Evolutionary conservation across 2,329 filamentous ascomycete genomes (phyloP).

Genomic region (Akanthomyces uredinophilus): DNA sequence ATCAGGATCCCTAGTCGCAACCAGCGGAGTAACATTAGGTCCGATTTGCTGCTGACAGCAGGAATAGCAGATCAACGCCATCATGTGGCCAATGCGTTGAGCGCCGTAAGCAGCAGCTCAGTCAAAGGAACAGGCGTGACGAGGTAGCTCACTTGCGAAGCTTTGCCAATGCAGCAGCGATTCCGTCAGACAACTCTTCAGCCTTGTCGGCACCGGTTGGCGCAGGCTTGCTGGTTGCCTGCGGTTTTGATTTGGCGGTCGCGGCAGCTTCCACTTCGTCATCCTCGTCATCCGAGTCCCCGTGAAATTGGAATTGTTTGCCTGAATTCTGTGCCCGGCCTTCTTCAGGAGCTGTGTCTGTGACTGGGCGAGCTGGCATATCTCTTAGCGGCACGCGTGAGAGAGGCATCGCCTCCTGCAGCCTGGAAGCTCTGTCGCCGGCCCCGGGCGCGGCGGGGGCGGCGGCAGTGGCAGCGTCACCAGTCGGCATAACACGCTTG

Average conservation of each 20-base stretch:
- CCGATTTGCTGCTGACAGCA: neutral
- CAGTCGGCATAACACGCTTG: slow-evolving; percentile 34
- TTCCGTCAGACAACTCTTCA: slow-evolving; percentile 48
- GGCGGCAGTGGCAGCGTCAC: slow-evolving; percentile 9
- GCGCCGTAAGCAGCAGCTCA: neutral
- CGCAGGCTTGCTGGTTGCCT: neutral
- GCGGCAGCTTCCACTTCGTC: slow-evolving; percentile 49
- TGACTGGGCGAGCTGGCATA: slow-evolving; percentile 24
- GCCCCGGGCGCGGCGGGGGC: slow-evolving; percentile 6
- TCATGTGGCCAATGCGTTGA: neutral
- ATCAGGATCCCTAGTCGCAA: neutral
- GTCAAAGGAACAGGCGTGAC: neutral
- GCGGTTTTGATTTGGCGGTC: slow-evolving; percentile 40
- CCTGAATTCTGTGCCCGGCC: slow-evolving; percentile 13
- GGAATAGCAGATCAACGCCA: neutral
- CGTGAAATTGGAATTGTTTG: slow-evolving; percentile 35
- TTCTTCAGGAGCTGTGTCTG: neutral
- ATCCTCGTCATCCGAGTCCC: slow-evolving; percentile 39
- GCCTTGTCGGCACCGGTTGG: slow-evolving; percentile 21
- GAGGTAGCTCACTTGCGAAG: slow-evolving; percentile 38
- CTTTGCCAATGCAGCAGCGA: slow-evolving; percentile 57
- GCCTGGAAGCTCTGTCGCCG: slow-evolving; percentile 22
- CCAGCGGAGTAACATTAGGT: neutral
- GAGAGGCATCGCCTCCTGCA: slow-evolving; percentile 36
- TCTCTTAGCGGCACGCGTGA: slow-evolving; percentile 38